Evolutionary conservation across 176 grass and related monocot genomes (phyloP).

Genomic region (Cenchrus fungigraminus): DNA sequence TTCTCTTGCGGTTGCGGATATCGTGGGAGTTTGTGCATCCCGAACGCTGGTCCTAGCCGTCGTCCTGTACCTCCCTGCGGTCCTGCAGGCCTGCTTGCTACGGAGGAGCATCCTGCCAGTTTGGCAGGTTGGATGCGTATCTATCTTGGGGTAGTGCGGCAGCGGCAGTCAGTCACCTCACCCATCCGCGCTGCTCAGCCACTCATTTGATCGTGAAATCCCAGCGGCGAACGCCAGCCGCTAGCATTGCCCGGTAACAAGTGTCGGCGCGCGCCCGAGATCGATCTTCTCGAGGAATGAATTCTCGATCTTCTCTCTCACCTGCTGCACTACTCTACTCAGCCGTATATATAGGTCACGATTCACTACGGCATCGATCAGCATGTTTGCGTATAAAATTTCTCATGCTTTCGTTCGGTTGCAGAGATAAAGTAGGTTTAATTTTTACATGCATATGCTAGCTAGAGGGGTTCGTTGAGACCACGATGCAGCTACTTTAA

Average conservation of each 20-base stretch:
- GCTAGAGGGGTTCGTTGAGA: background rate
- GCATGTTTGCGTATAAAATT: too few species aligned
- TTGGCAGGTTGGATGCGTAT: background rate
- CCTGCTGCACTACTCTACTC: too few species aligned
- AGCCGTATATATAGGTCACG: too few species aligned
- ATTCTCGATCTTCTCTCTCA: too few species aligned
- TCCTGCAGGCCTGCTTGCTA: background rate
- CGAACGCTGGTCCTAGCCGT: background rate
- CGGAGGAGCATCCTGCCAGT: background rate
- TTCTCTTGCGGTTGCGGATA: too few species aligned
- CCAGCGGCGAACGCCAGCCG: constrained; percentile 1
- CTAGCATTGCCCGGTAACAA: background rate
- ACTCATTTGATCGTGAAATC: constrained; percentile 8
- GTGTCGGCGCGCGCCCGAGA: too few species aligned
- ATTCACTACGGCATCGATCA: too few species aligned
- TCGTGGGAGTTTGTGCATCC: background rate
- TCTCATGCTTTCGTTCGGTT: too few species aligned
- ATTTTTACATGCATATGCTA: background rate
- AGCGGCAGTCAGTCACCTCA: constrained; percentile 11
- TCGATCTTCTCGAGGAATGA: too few species aligned
- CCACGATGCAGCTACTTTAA: background rate
- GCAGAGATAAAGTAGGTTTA: background rate
- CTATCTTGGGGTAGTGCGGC: background rate
- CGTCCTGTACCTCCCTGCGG: background rate
- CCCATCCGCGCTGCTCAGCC: background rate